These are phyloP conservation scores for Aspergillus sp. DNA, from an alignment of 2,329 filamentous ascomycete genomes.

Conservation along the genomic window DNA sequence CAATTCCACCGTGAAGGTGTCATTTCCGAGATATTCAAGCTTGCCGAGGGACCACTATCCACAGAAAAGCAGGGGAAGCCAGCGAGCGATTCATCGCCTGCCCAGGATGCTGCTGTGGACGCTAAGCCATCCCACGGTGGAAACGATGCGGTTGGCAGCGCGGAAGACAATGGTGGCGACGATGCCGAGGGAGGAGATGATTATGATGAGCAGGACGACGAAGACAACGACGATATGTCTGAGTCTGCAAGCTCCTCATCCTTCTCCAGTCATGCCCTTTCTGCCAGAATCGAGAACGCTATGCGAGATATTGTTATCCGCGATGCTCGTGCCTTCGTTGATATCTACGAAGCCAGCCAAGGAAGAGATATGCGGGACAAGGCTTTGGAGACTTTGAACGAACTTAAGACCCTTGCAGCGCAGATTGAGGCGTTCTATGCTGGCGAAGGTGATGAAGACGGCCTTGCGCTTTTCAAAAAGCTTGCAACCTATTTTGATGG, in stretches of 20 bases:
- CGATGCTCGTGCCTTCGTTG: constrained; percentile 79
- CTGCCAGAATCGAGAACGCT: constrained; percentile 47
- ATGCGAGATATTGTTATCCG: constrained; percentile 73
- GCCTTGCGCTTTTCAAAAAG: constrained; percentile 68
- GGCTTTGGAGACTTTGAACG: constrained; percentile 71
- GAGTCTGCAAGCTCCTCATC: constrained; percentile 69
- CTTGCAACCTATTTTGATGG: constrained; percentile 84
- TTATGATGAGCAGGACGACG: constrained; percentile 55
- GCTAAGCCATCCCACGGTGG: constrained; percentile 12
- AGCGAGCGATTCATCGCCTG: constrained; percentile 15
- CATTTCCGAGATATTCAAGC: constrained; percentile 82
- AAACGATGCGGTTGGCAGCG: constrained; percentile 29
- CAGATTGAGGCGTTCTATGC: constrained; percentile 72
- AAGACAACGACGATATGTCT: constrained; percentile 55
- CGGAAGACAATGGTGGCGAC: constrained; percentile 44
- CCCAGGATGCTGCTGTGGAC: constrained; percentile 23
- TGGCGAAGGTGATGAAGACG: constrained; percentile 50
- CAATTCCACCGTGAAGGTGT: constrained; percentile 98
- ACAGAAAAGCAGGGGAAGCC: constrained; percentile 23
- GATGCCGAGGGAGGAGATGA: constrained; percentile 55
- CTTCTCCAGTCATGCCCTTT: constrained; percentile 44
- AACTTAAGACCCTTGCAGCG: constrained; percentile 69
- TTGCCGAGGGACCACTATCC: constrained; percentile 57
- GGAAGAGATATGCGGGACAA: constrained; percentile 75
- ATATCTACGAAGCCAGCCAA: constrained; percentile 76